Base-by-base conservation (phyloP, 768 basidiomycete species). In the Tricholoma furcatifolium region DNA sequence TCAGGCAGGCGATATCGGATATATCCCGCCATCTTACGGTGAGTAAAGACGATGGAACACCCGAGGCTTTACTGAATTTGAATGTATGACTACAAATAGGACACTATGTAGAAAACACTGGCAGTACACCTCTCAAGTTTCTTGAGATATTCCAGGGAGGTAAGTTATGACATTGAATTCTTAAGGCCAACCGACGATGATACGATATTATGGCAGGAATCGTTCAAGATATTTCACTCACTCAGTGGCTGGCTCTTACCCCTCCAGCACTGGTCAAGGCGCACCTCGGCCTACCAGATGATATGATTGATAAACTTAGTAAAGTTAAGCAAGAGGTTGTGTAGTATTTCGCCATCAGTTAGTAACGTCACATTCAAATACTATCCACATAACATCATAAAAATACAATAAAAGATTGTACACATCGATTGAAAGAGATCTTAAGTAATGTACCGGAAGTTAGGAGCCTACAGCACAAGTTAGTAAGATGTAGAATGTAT, bases 61-160 rank as follows among this genome's bases (percentile, higher is more conserved):
- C 10, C 2, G 18, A 35, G 6, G 7, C 2, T 35, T 18, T 36
- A 41, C 18, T 23, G 44, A 15, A 35, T 32, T 12, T 41, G 15
- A 12, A 38, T 55, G 2, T 50, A 17, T 18, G 14, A 41, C 32
- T n/a, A 4, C 27, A 27, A 32, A 48, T 57, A 79, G 83, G 83
- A 1, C 86, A 88, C 61, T 86, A 87, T 61, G 72, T 87, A 23
- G 84, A 87, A 63, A 85, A 87, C 64, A 82, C 75, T 4, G 84
- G 84, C 14, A 79, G 83, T 57, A 73, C 75, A 2, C 79, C 84
- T 2, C 63, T 87, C 35, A 71, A 67, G 54, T 82, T 79, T 61
- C 70, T 88, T 6, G 84, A 87, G 62, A 77, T 87, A n/a, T 81
- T 85, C 63, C 78, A 74, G 58, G 72, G 81, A 24, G 73, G 79